Conservation (phyloP, 139 green algal genomes). For the Chlamydomonas eustigma region DNA sequence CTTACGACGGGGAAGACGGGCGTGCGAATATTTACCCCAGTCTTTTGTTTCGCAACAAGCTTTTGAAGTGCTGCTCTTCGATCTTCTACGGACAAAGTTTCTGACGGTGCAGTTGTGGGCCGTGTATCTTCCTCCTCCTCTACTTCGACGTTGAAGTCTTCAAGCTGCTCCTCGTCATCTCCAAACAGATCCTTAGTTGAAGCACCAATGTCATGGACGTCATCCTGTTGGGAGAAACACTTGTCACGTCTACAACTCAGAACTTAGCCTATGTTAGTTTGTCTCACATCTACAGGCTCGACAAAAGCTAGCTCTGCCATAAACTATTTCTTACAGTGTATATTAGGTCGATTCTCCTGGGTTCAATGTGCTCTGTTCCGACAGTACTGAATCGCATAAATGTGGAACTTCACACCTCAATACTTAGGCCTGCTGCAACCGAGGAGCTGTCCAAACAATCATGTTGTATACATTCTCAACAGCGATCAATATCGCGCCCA, state of each 20-base stretch:
- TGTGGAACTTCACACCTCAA: too few species aligned
- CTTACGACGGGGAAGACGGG: background rate
- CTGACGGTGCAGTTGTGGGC: background rate
- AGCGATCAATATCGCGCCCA: background rate
- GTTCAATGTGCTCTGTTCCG: too few species aligned
- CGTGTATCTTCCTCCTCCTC: background rate
- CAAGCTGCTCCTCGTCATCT: conserved; percentile 16
- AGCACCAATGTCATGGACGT: background rate
- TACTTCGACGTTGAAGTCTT: background rate
- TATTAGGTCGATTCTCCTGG: too few species aligned
- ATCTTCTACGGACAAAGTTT: background rate
- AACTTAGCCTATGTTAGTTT: background rate
- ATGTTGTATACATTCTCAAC: background rate
- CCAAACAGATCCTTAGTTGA: conserved; percentile 13
- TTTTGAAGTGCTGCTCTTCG: background rate
- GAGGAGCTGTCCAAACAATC: conserved; percentile 11
- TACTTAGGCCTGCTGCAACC: too few species aligned
- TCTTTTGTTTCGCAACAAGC: conserved; percentile 16
- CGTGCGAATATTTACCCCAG: background rate
- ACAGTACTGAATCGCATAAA: too few species aligned
- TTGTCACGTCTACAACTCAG: background rate
- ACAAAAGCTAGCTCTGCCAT: conserved; percentile 15
- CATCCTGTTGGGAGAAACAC: background rate
- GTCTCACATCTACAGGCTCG: background rate
- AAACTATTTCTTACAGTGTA: too few species aligned